Evolutionary conservation across 345 rosid species (phyloP).

Genomic region (Citrus mangshanensis): DNA sequence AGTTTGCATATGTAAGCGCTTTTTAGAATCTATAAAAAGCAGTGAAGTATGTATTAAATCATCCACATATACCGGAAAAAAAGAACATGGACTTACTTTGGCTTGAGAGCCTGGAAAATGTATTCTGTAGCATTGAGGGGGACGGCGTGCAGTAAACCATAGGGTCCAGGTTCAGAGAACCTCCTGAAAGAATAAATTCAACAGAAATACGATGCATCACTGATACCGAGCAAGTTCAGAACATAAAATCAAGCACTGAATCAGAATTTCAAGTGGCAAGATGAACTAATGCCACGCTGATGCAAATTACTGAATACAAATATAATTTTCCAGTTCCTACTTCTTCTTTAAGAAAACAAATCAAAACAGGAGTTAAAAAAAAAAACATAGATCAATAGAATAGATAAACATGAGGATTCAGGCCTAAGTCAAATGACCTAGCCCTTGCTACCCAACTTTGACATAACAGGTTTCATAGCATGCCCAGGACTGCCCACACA

Average conservation of each 20-base stretch:
- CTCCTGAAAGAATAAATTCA: slow-evolving; percentile 28
- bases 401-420: background rate
- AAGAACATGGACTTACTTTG: slow-evolving; percentile 36
- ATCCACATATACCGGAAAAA: background rate
- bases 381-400: background rate
- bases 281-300: background rate
- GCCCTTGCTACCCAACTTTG: background rate
- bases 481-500: background rate
- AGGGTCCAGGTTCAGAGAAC: slow-evolving; percentile 33
- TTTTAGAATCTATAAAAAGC: background rate
- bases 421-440: background rate
- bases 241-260: background rate
- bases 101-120: slow-evolving; percentile 64
- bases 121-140: slow-evolving; percentile 60
- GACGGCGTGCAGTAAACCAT: slow-evolving; percentile 38
- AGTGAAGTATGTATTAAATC: background rate
- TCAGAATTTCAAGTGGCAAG: background rate
- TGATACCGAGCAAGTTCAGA: background rate
- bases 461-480: background rate
- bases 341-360: no score
- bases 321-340: background rate
- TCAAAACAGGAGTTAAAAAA: no score
- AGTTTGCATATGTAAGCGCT: background rate
- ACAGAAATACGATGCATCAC: background rate
- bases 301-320: background rate